Evolutionary conservation across 441 rosid genomes (phyloP), one percentile per base, ranked within the genome.

Genomic region (Euphorbia celastroides): DNA sequence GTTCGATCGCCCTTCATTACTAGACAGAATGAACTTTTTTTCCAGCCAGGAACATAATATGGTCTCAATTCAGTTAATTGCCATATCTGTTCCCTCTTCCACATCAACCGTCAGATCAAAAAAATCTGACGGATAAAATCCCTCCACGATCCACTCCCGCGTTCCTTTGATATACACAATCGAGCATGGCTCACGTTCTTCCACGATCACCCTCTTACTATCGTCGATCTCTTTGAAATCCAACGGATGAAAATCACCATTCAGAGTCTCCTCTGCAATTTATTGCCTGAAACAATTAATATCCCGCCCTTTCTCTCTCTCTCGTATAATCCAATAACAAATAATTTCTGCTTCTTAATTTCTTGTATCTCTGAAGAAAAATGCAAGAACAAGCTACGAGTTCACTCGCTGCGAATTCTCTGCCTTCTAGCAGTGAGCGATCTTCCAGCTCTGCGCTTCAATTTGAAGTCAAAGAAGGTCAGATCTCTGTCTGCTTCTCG

Each of bases 391-490:
- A 81, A 74, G 82, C 88, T 12, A 82, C 92, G 9, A 87, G 93
- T 68, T 87, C 92, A 36, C 55, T 87, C 17, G 86, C 97, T 0
- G 91, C 95, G 0, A 87, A 81, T 79, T 91, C 97, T 57, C 46
- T 92, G 50, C 92, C 89, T 3, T 92, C 96, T 17, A 91, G 97
- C 73, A 91, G 97, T 34, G 96, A 91, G 71, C 81, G 93, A 79
- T 91, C 97, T 22, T 88, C 97, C 8, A 88, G 97, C 73, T 86
- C 97, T 50, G 89, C 89, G 51, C 80, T 79, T 7, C 97, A 80
- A 54, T 79, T 77, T 55, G 95, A 86, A 80, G 75, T 82, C 81
- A 91, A 86, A 83, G 97, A 87, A 75, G 96, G 97, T 91, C 44
- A 8, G n/a, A 30, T 32, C 13, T 16, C 13, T 5, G 7, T 13